Base-by-base conservation (phyloP, 2,329 filamentous ascomycete species). In the Remersonia thermophila region DNA sequence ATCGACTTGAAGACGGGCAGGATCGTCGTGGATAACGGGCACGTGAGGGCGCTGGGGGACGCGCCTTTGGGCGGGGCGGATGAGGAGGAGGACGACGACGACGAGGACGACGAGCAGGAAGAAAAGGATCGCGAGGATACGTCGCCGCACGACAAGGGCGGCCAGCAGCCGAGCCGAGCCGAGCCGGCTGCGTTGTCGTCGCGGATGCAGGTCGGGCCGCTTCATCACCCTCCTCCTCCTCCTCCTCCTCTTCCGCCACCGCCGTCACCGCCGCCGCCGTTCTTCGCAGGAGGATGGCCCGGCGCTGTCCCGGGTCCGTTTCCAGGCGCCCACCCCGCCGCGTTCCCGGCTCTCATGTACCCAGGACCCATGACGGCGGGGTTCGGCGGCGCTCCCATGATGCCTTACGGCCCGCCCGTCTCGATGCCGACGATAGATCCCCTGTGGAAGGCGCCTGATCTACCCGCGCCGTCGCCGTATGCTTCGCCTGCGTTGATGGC, bases 11-110 rank as follows among this genome's bases (percentile, higher is more conserved):
- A 67, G 33, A 89, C 83, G 0, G 86, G 84, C 36, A 67, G 83
- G 40, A 77, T 96, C 32, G 69, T 93, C n/a, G 77, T 95, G 38
- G 72, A 96, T 57, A 91, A 94, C 64, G 89, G 91, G 0, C 91
- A 96, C 60, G 56, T 95, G 35, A 55, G 71, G 34, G 69, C 45
- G 63, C 72, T 60, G 52, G 40, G 54, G 8, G 46, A 55, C 4
- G 49, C 46, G 8, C 34, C 42, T 11, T 35, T 43, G 10, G 45
- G 41, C 25, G 39, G 43, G 43, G 41, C 33, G 16, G 37, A 43
- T 18, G 39, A 48, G 11, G 41, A 38, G 27, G 35, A 36, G 7
- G 38, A 35, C 5, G 20, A 23, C 9, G 20, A 9, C 9, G 20
- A 23, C 9, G 20, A 23, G 20, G 20, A 9, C 1, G 41, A 36